Conservation (phyloP, 768 basidiomycete species). For the Lentinula raphanica region DNA sequence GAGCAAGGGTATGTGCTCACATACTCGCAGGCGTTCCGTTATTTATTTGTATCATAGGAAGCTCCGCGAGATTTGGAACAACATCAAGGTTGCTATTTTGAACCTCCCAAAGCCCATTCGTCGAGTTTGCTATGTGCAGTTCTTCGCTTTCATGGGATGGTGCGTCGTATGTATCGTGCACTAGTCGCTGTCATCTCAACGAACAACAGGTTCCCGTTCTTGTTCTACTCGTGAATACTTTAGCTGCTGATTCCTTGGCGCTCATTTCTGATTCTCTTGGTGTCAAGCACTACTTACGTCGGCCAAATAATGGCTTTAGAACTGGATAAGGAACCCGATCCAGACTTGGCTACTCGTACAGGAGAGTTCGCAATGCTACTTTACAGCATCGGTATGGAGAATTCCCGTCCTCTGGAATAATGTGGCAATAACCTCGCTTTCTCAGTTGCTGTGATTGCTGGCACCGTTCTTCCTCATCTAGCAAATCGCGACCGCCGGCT, state of each 20-base stretch:
- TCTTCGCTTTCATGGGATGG: conserved; percentile 98
- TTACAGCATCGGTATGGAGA: conserved; percentile 74
- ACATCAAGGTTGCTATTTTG: conserved; percentile 68
- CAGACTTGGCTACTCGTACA: conserved; percentile 76
- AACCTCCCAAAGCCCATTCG: conserved; percentile 80
- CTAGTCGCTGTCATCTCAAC: no score
- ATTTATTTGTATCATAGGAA: conserved; percentile 34
- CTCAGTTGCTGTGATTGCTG: conserved; percentile 82
- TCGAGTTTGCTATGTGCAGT: conserved; percentile 87
- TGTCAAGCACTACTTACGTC: conserved; percentile 78
- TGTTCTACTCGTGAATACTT: conserved; percentile 75
- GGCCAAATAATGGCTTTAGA: conserved; percentile 92
- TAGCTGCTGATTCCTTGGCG: background rate
- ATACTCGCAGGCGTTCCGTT: background rate
- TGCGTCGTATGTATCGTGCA: conserved; percentile 31
- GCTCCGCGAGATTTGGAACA: conserved; percentile 67
- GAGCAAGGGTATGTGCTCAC: conserved; percentile 33
- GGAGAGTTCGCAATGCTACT: conserved; percentile 88
- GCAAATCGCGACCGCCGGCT: conserved; percentile 78
- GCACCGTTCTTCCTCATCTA: conserved; percentile 74
- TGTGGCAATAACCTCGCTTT: background rate
- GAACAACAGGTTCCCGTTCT: conserved; percentile 94
- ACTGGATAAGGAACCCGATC: conserved; percentile 64
- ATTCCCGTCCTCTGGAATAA: background rate
- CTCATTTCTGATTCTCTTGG: conserved; percentile 1